phyloP scores from a whole-genome alignment of 1,284 basidiomycete genomes.

The Ustilago xerochloae region DNA sequence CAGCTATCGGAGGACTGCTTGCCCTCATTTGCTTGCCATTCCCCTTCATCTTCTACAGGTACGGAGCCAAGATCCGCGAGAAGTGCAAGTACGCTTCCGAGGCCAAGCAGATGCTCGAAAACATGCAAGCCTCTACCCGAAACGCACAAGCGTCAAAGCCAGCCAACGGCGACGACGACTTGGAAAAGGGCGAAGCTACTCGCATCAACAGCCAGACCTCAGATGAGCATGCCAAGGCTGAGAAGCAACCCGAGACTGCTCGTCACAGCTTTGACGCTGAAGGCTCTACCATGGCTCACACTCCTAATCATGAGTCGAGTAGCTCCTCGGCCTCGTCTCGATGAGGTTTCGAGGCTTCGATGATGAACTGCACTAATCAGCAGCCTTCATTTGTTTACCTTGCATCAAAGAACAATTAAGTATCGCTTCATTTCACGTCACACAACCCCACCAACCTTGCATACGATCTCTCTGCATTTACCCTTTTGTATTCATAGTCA shows the following conservation, averaged over 20 bases:
- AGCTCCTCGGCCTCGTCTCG: not conserved
- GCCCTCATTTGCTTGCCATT: slow-evolving; percentile 77
- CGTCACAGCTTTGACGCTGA: slow-evolving; percentile 7
- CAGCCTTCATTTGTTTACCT: not conserved
- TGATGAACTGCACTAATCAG: not conserved
- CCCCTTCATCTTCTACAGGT: slow-evolving; percentile 72
- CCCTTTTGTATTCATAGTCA: not conserved
- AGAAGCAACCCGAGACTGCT: slow-evolving; percentile 3
- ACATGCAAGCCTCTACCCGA: slow-evolving; percentile 29
- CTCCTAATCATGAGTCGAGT: slow-evolving; percentile 8
- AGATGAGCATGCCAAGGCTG: not conserved
- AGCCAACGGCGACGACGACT: slow-evolving; percentile 12
- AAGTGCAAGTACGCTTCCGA: slow-evolving; percentile 68
- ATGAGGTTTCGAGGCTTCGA: too few relatives aligned
- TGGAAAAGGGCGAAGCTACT: slow-evolving; percentile 22
- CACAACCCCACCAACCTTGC: not conserved
- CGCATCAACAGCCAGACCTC: slow-evolving; percentile 8
- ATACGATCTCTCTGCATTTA: too few relatives aligned
- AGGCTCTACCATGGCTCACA: slow-evolving; percentile 12
- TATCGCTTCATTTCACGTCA: not conserved
- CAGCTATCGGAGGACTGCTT: slow-evolving; percentile 78
- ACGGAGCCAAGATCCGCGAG: slow-evolving; percentile 70
- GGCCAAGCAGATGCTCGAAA: slow-evolving; percentile 33
- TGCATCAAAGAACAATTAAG: not conserved
- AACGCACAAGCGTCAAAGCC: not conserved